Evolutionary conservation across 805 yeast species (phyloP), one percentile per base, ranked within the genome.

Genomic region (Zygosaccharomyces siamensis): DNA sequence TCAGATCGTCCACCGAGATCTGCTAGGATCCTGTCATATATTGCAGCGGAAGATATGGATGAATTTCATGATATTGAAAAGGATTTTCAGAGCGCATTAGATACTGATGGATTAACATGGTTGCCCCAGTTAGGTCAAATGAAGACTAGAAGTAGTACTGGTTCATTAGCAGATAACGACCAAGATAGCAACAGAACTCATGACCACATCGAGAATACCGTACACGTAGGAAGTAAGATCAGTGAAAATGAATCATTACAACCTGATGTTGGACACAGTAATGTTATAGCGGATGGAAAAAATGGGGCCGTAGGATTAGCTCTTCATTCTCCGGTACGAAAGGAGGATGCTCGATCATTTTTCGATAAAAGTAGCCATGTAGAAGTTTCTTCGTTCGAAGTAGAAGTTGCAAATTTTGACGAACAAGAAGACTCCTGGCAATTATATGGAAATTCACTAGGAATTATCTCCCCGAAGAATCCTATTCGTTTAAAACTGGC

Each of bases 391-490:
- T 46, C 50, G 8, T 44, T 50, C 21, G 53, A 46, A 32, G 46
- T 49, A 5, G 55, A 51, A 24, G 23, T 61, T 8, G 63, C 63
- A 5, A 61, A 62, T 49, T 54, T 62, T 41, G 60, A 59, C 37
- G 51, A 56, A 12, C 48, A 56, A 5, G 54, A 52, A 5, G 47
- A 40, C 26, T 55, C 60, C 5, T 42, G 57, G 27, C 47, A 43
- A 27, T 49, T 77, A 5, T 76, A 68, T 51, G 83, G 83, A 2
- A 66, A 68, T 12, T 75, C 81, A 0, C 50, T 78, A 10, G 62
- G 68, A 5, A 8, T 67, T 4, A 71, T 78, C 33, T 52, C 69
- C 0, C 75, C 80, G 2, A 52, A 59, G 12, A 72, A 74, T 32
- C 48, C 46, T 7, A 27, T 73, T 6, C 62, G 83, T 52, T 43